These are phyloP conservation scores for Magnaporthiopsis rhizophila DNA, from an alignment of 2,329 filamentous ascomycete genomes.

Conservation along the genomic window DNA sequence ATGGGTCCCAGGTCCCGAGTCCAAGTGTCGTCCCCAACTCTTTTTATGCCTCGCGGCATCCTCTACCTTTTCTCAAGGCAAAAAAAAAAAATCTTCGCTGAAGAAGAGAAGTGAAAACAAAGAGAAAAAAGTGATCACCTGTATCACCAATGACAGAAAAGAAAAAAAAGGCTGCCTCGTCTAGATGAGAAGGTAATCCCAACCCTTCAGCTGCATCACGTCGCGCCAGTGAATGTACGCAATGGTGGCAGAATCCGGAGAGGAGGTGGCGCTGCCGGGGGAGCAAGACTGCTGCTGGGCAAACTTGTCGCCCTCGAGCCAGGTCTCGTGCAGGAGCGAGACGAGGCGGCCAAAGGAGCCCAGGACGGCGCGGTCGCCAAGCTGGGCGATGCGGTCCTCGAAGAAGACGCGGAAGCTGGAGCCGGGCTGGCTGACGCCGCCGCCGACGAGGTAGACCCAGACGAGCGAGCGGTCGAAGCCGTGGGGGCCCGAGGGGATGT, in stretches of 20 bases:
- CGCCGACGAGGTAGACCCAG: conserved; percentile 88
- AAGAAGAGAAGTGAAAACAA: conserved; percentile 13
- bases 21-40: conserved; percentile 5
- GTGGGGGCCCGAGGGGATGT: conserved; percentile 70
- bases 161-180: conserved; percentile 11
- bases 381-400: conserved; percentile 60
- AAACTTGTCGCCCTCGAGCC: conserved; percentile 60
- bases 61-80: conserved; percentile 18
- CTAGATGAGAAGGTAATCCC: conserved; percentile 87
- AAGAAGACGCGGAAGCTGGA: conserved; percentile 75
- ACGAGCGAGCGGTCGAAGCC: conserved; percentile 87
- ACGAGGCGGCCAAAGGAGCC: conserved; percentile 82
- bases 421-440: conserved; percentile 63
- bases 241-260: conserved; percentile 27
- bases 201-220: conserved; percentile 82
- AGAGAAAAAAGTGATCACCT: conserved; percentile 24
- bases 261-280: conserved; percentile 25
- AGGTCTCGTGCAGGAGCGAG: conserved; percentile 73
- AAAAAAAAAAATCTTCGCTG: conserved; percentile 8
- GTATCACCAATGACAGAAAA: conserved; percentile 13
- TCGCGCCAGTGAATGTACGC: conserved; percentile 84
- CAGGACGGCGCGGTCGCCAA: conserved; percentile 70
- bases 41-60: conserved; percentile 31
- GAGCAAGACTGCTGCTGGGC: conserved; percentile 20
- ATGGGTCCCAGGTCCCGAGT: neutral